phyloP scores from a whole-genome alignment of 108 stramenopile genomes.

The Pseudonitzschia multiseries region DNA sequence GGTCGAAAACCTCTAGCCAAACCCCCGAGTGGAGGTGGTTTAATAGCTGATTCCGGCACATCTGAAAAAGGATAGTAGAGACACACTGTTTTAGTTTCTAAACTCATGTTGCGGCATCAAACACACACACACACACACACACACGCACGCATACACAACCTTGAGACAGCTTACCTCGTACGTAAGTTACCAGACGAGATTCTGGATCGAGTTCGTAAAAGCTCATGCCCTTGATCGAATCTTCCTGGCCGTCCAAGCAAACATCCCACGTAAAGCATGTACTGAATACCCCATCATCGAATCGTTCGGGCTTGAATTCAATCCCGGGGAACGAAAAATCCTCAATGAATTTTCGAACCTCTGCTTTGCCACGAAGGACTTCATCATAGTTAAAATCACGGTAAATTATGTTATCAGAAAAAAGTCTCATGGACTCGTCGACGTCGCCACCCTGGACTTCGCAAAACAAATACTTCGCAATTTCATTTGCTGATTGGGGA shows the following conservation, averaged over 20 bases:
- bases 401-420: constrained; percentile 61
- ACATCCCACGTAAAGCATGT: constrained; percentile 85
- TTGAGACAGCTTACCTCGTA: constrained; percentile 1
- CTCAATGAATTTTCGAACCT: constrained; percentile 68
- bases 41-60: constrained; percentile 74
- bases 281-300: constrained; percentile 64
- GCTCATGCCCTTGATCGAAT: constrained; percentile 75
- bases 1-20: constrained; percentile 55
- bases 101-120: background rate
- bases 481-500: constrained; percentile 60
- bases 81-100: constrained; percentile 5
- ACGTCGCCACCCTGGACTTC: constrained; percentile 63
- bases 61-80: constrained; percentile 29
- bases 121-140: background rate
- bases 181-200: constrained; percentile 54
- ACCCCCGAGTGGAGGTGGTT: constrained; percentile 68
- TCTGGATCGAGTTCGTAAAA: constrained; percentile 77
- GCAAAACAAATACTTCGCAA: constrained; percentile 72
- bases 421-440: constrained; percentile 68
- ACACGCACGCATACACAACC: background rate
- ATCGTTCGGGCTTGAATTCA: constrained; percentile 58
- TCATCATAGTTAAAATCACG: constrained; percentile 78
- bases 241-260: constrained; percentile 51
- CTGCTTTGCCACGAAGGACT: constrained; percentile 41
- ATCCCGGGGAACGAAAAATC: constrained; percentile 81